Percentiles rank a stretch among this genome's conserved stretches.
phyloP scores from a whole-genome alignment of 306 rosid species.

The Gillenia trifoliata region DNA sequence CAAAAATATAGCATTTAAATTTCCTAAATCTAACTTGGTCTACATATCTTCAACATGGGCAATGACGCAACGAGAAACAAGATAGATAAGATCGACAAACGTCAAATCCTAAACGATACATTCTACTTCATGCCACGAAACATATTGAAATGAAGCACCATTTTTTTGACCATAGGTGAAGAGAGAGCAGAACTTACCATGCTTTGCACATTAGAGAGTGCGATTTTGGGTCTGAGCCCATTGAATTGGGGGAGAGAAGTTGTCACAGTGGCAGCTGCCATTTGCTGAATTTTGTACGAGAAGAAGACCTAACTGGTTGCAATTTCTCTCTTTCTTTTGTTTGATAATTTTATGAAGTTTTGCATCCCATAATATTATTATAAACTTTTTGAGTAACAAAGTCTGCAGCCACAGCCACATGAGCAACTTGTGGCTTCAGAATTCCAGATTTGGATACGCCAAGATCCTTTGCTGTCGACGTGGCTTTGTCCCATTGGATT shows the following conservation, averaged over 20 bases:
- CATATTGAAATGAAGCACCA: too few relatives aligned
- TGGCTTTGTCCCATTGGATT: slow-evolving; percentile 62
- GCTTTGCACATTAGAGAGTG: slow-evolving; percentile 47
- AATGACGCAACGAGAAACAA: too few relatives aligned
- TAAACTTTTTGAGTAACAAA: slow-evolving; percentile 8
- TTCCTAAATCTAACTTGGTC: neutral
- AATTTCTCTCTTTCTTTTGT: neutral
- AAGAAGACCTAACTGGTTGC: too few relatives aligned
- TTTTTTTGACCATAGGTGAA: too few relatives aligned
- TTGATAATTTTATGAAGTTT: neutral
- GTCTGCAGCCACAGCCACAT: slow-evolving; percentile 42
- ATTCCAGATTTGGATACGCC: slow-evolving; percentile 45
- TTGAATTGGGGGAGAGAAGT: slow-evolving; percentile 74
- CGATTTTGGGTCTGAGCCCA: slow-evolving; percentile 61
- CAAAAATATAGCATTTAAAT: neutral
- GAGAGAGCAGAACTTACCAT: slow-evolving; percentile 43
- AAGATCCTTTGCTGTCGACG: slow-evolving; percentile 44
- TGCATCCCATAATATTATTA: neutral
- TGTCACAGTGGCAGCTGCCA: slow-evolving; percentile 67
- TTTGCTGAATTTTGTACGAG: slow-evolving; percentile 12
- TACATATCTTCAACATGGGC: neutral
- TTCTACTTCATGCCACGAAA: too few relatives aligned
- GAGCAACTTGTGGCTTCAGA: slow-evolving; percentile 63
- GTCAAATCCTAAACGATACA: neutral
- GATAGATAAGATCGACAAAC: too few relatives aligned